These are phyloP conservation scores for Ophiostoma ulmi DNA, from an alignment of 2,329 filamentous ascomycete species.

Conservation along the genomic window DNA sequence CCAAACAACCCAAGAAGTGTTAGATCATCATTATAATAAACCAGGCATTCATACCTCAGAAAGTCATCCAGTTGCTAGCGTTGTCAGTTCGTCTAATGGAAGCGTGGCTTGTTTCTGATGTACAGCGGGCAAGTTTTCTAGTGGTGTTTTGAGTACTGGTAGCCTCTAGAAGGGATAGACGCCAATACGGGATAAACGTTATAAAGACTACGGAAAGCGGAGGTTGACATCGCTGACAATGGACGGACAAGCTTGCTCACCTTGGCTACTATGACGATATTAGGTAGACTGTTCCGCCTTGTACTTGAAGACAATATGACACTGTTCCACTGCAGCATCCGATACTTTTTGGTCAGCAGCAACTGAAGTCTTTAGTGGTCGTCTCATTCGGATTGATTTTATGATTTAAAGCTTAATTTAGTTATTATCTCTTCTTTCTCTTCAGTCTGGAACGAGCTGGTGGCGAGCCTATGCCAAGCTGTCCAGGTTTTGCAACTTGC, in stretches of 20 bases:
- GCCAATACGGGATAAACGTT: neutral
- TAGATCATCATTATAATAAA: no score
- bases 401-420: neutral
- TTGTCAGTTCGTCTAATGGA: no score
- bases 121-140: neutral
- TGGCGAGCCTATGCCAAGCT: neutral
- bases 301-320: neutral
- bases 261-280: neutral
- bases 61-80: no score
- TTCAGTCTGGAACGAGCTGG: neutral
- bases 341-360: neutral
- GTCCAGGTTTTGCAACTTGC: neutral
- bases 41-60: no score
- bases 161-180: neutral
- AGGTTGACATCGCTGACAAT: neutral
- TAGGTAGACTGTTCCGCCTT: no score
- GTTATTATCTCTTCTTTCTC: neutral
- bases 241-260: neutral
- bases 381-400: neutral
- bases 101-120: neutral
- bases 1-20: no score
- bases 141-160: neutral
- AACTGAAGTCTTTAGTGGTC: neutral
- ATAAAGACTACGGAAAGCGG: neutral
- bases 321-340: neutral